Base-by-base conservation (phyloP, 2,329 filamentous ascomycete genomes). In the Gnomoniopsis sp. region DNA sequence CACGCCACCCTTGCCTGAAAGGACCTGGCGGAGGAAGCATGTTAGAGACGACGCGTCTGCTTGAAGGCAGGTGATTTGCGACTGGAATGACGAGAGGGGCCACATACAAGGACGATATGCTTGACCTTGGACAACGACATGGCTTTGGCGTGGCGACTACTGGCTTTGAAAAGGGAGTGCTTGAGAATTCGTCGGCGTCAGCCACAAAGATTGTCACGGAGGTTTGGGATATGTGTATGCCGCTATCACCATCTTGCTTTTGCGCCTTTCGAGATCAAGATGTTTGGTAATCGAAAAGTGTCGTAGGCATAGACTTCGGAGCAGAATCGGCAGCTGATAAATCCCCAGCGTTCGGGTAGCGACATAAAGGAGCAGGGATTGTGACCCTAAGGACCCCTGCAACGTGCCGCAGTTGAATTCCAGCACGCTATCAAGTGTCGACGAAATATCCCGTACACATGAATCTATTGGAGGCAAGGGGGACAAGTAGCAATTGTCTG, bases 1-100 rank as follows among this genome's bases (percentile, higher is more conserved):
- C 21, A 99, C 95, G 66, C 95, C 95, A 69, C 95, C 95, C 82
- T 99, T 99, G 67, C 95, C 95, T 14, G 95, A 98, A 50, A 99
- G 88, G 63, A 93, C 83, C 83, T 86, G 57, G 23, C 6, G 14
- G 19, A 6, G 54, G 22, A 21, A 41, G 36, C 30, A 8, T n/a
- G 53, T 64, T 41, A 65, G 57, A 43, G 59, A 46, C 8, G 15
- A 34, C 7, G 34, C 3, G 2, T 34, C 7, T 6, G 11, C 2
- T 21, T 30, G 22, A 44, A 6, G 47, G 26, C 14, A 12, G 14
- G 34, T 15, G 19, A 3, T 23, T 44, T 23, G 44, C 21, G 44
- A 47, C 44, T 34, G 52, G 17, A 41, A 33, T 26, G 51, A 41
- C 33, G 19, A 52, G 36, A 50, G 54, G 49, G 22, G 8, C 33